Evolutionary conservation across 1,139 yeast species (phyloP), one percentile per base, ranked within the genome.

Genomic region (Dujonia santamariae): DNA sequence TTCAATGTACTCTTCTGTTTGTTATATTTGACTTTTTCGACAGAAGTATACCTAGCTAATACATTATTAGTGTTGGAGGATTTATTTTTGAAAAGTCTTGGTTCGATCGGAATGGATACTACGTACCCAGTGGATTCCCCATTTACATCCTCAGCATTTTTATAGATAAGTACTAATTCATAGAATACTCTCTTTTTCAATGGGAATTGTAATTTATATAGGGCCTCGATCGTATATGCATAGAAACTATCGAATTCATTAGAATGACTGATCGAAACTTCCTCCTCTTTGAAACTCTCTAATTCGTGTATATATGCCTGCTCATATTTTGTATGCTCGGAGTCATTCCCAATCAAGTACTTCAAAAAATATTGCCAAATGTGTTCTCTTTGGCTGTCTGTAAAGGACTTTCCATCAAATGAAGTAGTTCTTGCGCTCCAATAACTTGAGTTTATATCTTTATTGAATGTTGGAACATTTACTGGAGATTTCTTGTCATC

Each of bases 101-200:
- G 49, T 35, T 60, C 54, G 2, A 70, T 59, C 3, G 83, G 80
- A 22, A 78, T 45, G 9, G 82, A 71, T 21, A 79, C 62, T 9
- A 79, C 75, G 37, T 69, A 66, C 6, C 75, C 75, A 4, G 35
- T 14, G 13, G 26, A 21, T 4, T 9, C 14, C 6, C 4, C 9
- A 4, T 16, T 11, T 4, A 11, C 4, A 9, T 26, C 27, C 14
- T 14, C 28, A 6, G 34, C 38, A 4, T 48, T 53, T 27, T 61
- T 64, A 28, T 55, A 53, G 3, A 78, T 58, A 35, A 73, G 66
- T 15, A 81, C 61, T 66, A 80, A 71, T 35, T 79, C 78, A 42
- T 78, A 71, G 63, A 83, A 80, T 34, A 75, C 77, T 19, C 92
- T 46, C 31, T 48, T 54, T 21, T 52, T 53, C 40, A 78, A 56